Percentiles rank a stretch among this genome's conserved stretches.
These are phyloP conservation scores for Alternaria alternata DNA, from an alignment of 2,329 filamentous ascomycete species.

Conservation along the genomic window DNA sequence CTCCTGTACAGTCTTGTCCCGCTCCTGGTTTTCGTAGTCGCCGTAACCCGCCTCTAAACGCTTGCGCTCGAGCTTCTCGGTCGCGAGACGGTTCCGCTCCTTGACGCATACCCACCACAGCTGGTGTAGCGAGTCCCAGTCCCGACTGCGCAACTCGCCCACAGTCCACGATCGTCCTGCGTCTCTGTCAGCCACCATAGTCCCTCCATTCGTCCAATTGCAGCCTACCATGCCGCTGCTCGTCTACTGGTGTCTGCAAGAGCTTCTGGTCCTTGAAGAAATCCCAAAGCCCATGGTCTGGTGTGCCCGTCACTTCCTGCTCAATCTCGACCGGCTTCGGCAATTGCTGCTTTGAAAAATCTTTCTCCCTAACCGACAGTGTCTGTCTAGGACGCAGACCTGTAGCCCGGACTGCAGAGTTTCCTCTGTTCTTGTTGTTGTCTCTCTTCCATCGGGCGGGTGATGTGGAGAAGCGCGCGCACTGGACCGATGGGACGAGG, in stretches of 20 bases:
- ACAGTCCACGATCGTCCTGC: constrained; percentile 80
- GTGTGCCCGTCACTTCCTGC: constrained; percentile 68
- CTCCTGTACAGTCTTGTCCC: constrained; percentile 72
- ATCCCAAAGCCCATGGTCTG: constrained; percentile 86
- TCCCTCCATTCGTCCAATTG: background rate
- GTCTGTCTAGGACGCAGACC: constrained; percentile 71
- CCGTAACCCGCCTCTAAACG: constrained; percentile 77
- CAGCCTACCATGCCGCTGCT: constrained; percentile 69
- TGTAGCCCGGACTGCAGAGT: constrained; percentile 80
- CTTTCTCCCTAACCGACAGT: constrained; percentile 75
- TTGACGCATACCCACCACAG: constrained; percentile 95
- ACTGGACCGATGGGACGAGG: constrained; percentile 35
- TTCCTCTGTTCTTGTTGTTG: constrained; percentile 79
- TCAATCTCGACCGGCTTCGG: constrained; percentile 74
- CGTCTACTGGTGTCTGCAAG: constrained; percentile 76
- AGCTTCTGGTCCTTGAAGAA: constrained; percentile 80
- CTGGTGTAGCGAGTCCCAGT: constrained; percentile 89
- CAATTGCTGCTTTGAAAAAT: constrained; percentile 57
- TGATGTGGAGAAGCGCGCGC: constrained; percentile 58
- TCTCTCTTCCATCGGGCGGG: constrained; percentile 68
- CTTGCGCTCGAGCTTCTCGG: constrained; percentile 73
- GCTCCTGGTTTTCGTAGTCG: constrained; percentile 68
- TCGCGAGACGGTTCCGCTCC: constrained; percentile 89
- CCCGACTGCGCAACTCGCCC: constrained; percentile 85
- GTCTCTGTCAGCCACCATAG: constrained; percentile 11